Percentiles rank a stretch among this genome's conserved stretches.
Evolutionary conservation across 768 basidiomycete species (phyloP).

Genomic region (Agaricus sinodeliciosus): DNA sequence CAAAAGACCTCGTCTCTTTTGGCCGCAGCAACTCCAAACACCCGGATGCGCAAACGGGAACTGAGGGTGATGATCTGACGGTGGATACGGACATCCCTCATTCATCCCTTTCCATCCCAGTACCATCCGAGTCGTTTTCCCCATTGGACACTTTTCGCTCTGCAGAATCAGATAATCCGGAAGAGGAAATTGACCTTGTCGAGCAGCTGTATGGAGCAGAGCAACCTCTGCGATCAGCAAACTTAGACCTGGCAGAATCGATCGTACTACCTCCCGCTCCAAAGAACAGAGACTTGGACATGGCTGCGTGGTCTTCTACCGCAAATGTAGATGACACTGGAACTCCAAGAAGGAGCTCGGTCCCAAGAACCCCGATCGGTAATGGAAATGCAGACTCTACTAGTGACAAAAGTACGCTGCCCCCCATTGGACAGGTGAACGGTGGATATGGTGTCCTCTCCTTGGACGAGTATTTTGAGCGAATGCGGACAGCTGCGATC

Average conservation of each 20-base stretch:
- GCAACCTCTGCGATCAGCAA: conserved; percentile 59
- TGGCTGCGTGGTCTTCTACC: conserved; percentile 61
- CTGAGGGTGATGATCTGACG: conserved; percentile 22
- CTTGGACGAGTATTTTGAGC: conserved; percentile 94
- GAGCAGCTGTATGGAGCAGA: conserved; percentile 90
- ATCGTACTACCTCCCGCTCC: conserved; percentile 77
- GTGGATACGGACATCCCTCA: not conserved
- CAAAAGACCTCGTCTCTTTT: conserved; percentile 48
- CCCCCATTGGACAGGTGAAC: not conserved
- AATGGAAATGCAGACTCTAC: not conserved
- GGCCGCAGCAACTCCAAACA: conserved; percentile 17
- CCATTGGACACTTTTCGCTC: conserved; percentile 16
- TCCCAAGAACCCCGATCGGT: not conserved
- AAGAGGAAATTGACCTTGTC: conserved; percentile 91
- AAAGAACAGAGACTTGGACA: conserved; percentile 86
- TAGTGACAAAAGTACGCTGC: not conserved
- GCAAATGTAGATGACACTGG: conserved; percentile 17
- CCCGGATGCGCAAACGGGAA: conserved; percentile 16
- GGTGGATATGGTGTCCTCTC: conserved; percentile 44
- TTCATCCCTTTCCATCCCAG: not conserved
- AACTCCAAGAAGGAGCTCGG: not conserved
- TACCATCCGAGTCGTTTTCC: conserved; percentile 3
- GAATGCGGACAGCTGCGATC: conserved; percentile 97
- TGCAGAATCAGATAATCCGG: conserved; percentile 28
- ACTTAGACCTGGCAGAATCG: conserved; percentile 78